Conservation (phyloP, 140 eudicot species). For the Senecio squalidus region DNA sequence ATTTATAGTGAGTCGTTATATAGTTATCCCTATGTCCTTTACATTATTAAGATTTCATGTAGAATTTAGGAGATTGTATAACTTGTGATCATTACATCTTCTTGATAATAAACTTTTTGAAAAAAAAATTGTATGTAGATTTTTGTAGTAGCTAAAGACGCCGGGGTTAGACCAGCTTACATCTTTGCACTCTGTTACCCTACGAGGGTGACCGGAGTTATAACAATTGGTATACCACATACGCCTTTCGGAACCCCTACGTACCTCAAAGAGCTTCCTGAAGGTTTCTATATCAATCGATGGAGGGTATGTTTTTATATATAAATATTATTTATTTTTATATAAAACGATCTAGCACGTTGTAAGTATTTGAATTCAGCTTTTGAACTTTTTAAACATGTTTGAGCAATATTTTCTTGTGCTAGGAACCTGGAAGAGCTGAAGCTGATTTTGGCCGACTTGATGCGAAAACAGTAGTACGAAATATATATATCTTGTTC, state of each 20-base stretch:
- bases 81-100: no score
- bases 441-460: conserved; percentile 73
- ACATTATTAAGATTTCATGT: background rate
- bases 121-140: conserved; percentile 32
- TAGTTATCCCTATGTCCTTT: no score
- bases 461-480: conserved; percentile 49
- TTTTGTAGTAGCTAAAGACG: conserved; percentile 40
- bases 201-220: conserved; percentile 38
- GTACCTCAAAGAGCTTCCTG: conserved; percentile 27
- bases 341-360: no score
- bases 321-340: no score
- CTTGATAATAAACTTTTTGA: no score
- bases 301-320: conserved; percentile 39
- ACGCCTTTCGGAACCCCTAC: conserved; percentile 32
- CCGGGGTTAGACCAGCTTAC: conserved; percentile 39
- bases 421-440: conserved; percentile 58
- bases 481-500: conserved; percentile 57
- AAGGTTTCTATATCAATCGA: conserved; percentile 60
- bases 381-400: background rate
- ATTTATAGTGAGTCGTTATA: no score
- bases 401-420: background rate
- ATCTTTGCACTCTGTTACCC: conserved; percentile 41
- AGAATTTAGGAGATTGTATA: no score
- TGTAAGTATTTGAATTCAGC: background rate
- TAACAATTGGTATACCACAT: conserved; percentile 61